Evolutionary conservation across 371 early-diverging fungal genomes (phyloP), one percentile per base, ranked within the genome.

Genomic region (Batkoa obscura): DNA sequence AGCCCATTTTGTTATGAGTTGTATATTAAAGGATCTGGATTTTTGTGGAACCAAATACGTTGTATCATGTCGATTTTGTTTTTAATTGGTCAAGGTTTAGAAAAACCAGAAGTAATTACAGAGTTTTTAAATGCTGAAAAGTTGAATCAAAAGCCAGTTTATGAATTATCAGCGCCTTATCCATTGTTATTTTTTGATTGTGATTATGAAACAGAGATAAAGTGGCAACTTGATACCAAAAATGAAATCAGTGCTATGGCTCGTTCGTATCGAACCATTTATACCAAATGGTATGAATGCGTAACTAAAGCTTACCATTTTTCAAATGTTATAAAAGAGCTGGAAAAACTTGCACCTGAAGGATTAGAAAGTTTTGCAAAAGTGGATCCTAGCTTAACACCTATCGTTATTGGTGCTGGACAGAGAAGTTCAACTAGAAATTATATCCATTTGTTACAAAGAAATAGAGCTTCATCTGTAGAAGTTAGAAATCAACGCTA

Each of bases 21-120:
- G 10, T 42, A 51, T 33, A 36, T 58, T 10, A 48, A 33, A 41
- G 58, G 58, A 4, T 47, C 58, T n/a, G 52, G 94, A 12, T 96
- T 95, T 57, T 67, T 96, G 42, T 95, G 92, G 93, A 95, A 95
- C 71, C 95, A 94, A 68, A 93, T 97, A 36, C 83, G 97, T 41
- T 93, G 88, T 66, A 91, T 95, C 78, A 88, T 91, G 83, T 81
- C 89, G 0, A 68, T 94, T 6, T 62, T 97, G 39, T 84, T 93
- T 57, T 67, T 85, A 38, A 78, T 94, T 2, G 97, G 96, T 3
- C 73, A 74, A 50, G 73, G 76, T 1, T 57, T 75, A 10, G 90
- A 90, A 60, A 50, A 65, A 15, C 80, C 83, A 13, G 63, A 60
- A 8, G 58, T 88, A 5, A 66, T 88, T 33, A 61, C 68, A 45